These are phyloP conservation scores for Solanum okadae DNA, from an alignment of 257 asterid species.

Conservation along the genomic window DNA sequence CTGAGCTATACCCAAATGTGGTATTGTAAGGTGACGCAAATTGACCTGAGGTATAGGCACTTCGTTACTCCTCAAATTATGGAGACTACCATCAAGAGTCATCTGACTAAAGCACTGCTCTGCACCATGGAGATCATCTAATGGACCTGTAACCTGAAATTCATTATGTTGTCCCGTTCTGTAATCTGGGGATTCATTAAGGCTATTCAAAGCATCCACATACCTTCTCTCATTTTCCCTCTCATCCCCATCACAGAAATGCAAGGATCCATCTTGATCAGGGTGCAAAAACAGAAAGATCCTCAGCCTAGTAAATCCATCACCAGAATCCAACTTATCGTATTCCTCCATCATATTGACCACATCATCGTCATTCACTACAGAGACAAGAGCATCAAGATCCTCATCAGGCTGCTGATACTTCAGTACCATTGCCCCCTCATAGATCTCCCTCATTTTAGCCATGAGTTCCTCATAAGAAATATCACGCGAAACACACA, in stretches of 20 bases:
- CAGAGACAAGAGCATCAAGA: constrained; percentile 95
- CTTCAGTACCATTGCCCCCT: constrained; percentile 60
- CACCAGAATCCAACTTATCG: constrained; percentile 74
- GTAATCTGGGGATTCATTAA: constrained; percentile 77
- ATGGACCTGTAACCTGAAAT: constrained; percentile 29
- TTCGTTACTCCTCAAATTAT: constrained; percentile 73
- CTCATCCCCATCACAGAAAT: constrained; percentile 80
- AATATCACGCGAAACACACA: constrained; percentile 68
- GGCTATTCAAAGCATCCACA: constrained; percentile 92
- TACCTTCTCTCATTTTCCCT: constrained; percentile 92
- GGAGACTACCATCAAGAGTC: constrained; percentile 62
- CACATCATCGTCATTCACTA: constrained; percentile 93
- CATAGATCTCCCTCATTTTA: constrained; percentile 88
- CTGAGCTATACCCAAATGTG: constrained; percentile 57
- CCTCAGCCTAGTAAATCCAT: constrained; percentile 85
- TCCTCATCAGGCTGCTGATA: constrained; percentile 99
- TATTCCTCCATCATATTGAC: constrained; percentile 98
- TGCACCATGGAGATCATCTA: constrained; percentile 52
- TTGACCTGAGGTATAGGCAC: constrained; percentile 63
- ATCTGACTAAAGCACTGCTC: constrained; percentile 69
- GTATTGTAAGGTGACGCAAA: constrained; percentile 60
- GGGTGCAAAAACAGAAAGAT: constrained; percentile 53
- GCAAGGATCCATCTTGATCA: constrained; percentile 71
- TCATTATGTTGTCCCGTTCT: constrained; percentile 47
- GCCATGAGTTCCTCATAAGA: constrained; percentile 73